Evolutionary conservation across 805 yeast species (phyloP), one percentile per base, ranked within the genome.

Genomic region (Sporopachydermia quercuum): DNA sequence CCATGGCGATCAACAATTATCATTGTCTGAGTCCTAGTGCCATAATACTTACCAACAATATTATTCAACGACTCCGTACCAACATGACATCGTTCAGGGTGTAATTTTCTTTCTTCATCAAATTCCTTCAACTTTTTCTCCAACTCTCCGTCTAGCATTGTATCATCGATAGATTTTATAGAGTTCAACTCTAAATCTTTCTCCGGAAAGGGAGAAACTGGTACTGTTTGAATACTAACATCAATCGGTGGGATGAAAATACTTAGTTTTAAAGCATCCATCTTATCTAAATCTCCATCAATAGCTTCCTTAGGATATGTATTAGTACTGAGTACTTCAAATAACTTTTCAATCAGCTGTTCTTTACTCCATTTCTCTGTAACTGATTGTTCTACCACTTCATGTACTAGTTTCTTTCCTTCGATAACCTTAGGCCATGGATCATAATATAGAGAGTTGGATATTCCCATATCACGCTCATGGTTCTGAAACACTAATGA

Each of bases 21-120:
- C 2, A 85, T 70, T 0, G 94, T 84, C 54, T 86, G 95, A 0
- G 95, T 82, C 40, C 96, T 61, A 0, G 96, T 86, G 1, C 96
- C 96, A 52, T 85, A 87, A 49, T 64, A 75, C 16, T 62, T 56
- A 0, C 85, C 84, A 13, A 64, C 57, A n/a, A 56, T 27, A 48
- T 15, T 46, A 14, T 34, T 34, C 11, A 11, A 5, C 5, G 6
- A 5, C 6, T 15, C 13, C 6, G 15, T 8, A 11, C 15, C 11
- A 5, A 14, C 11, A 34, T n/a, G 16, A 15, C 15, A 14, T 16
- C 34, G 4, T 11, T 36, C 18, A 5, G 18, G 16, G 15, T 36
- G 27, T 16, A 3, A 14, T 35, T 19, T 37, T n/a, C n/a, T 23
- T n/a, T 8, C 8, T 23, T 23, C 30, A 8, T 23, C n/a, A 8